Evolutionary conservation across 164 flowering plant genomes (phyloP).

Genomic region (Protea cynaroides): DNA sequence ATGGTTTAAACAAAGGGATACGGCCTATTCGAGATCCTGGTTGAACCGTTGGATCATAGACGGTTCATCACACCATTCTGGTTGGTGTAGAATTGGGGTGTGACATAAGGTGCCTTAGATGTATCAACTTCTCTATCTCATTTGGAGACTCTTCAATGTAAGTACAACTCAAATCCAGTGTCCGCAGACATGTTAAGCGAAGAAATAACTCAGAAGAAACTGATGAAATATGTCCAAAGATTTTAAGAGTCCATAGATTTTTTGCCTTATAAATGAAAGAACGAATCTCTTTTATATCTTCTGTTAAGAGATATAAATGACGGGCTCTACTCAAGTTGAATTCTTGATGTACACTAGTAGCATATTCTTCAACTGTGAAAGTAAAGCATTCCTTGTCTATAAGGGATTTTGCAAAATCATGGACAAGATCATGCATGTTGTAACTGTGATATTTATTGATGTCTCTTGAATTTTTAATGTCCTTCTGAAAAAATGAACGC

Average conservation of each 20-base stretch:
- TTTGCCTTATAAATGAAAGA: not conserved
- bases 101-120: conserved; percentile 10
- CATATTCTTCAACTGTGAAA: not conserved
- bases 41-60: too few relatives aligned
- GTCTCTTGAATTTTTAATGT: not conserved
- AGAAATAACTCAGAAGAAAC: not conserved
- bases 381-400: not conserved
- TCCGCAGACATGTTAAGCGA: not conserved
- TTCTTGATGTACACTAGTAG: not conserved
- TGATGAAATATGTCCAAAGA: not conserved
- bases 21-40: too few relatives aligned
- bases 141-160: not conserved
- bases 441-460: not conserved
- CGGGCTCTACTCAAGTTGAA: not conserved
- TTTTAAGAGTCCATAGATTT: not conserved
- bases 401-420: not conserved
- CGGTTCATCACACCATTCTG: too few relatives aligned
- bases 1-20: too few relatives aligned
- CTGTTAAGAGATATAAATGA: not conserved
- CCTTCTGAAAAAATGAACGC: not conserved
- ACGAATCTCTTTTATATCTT: not conserved
- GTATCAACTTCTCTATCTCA: not conserved
- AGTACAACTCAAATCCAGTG: not conserved
- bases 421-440: not conserved
- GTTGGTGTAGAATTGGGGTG: too few relatives aligned